These are phyloP conservation scores for Mortierella sp. DNA, from an alignment of 371 early-diverging fungal species.

Conservation along the genomic window DNA sequence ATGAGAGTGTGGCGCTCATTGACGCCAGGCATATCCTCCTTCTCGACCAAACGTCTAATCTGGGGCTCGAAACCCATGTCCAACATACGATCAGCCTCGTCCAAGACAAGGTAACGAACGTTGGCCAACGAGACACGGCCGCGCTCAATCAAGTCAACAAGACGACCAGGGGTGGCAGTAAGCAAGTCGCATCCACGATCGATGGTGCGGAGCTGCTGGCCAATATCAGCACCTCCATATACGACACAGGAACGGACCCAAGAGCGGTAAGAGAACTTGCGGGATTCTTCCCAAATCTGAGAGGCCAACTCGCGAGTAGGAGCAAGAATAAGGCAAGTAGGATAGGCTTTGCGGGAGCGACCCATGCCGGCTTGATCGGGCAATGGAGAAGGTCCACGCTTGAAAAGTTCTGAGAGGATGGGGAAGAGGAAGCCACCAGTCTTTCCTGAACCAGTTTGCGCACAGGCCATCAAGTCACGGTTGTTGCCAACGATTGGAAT, in stretches of 20 bases:
- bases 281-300: conserved; percentile 91
- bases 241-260: conserved; percentile 94
- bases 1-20: conserved; percentile 92
- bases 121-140: conserved; percentile 84
- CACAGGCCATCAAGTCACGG: conserved; percentile 89
- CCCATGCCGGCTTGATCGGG: conserved; percentile 72
- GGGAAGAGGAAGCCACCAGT: conserved; percentile 93
- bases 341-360: conserved; percentile 88
- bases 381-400: conserved; percentile 83
- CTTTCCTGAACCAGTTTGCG: conserved; percentile 97
- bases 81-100: conserved; percentile 99
- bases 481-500: conserved; percentile 88
- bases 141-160: conserved; percentile 96
- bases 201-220: conserved; percentile 90
- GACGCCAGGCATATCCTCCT: conserved; percentile 91
- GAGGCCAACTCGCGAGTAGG: conserved; percentile 98
- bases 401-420: conserved; percentile 90
- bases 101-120: conserved; percentile 93
- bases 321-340: conserved; percentile 90
- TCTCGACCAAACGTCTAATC: conserved; percentile 96
- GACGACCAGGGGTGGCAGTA: conserved; percentile 98
- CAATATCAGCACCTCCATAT: conserved; percentile 97
- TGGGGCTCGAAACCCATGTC: conserved; percentile 99
- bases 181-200: conserved; percentile 96
- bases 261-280: conserved; percentile 91